These are phyloP conservation scores for Chondrus crispus DNA, from an alignment of 23 red algal species.

Conservation along the genomic window DNA sequence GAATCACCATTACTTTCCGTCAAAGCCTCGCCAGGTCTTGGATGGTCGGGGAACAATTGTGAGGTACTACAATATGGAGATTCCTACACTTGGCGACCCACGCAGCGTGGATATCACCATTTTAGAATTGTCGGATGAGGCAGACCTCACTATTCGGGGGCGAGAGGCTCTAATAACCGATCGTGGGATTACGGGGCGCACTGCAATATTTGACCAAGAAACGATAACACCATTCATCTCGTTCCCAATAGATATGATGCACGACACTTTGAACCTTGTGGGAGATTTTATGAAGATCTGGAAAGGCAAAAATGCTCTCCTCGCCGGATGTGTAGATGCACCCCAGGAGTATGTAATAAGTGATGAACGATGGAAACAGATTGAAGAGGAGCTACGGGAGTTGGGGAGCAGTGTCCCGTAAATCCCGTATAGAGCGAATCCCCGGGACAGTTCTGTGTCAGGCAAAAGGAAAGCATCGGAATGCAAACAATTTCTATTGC, in stretches of 20 bases:
- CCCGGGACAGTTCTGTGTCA: not conserved
- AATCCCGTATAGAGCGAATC: not conserved
- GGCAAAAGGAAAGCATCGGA: not conserved
- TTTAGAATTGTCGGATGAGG: too few species aligned
- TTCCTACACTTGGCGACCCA: too few species aligned
- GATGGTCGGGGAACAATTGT: too few species aligned
- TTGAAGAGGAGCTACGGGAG: not conserved
- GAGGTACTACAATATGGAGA: too few species aligned
- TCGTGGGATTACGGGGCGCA: not conserved
- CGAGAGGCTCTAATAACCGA: not conserved
- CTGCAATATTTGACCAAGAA: not conserved
- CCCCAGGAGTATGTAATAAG: not conserved
- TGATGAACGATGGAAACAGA: not conserved
- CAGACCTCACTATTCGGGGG: too few species aligned
- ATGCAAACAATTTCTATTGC: not conserved
- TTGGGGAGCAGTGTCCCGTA: not conserved
- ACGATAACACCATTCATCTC: not conserved
- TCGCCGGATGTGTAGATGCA: not conserved
- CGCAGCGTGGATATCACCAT: too few species aligned
- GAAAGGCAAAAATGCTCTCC: not conserved
- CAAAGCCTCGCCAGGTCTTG: too few species aligned
- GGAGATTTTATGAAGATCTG: slow-evolving; percentile 16
- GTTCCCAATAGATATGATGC: slow-evolving; percentile 21
- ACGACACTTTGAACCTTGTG: not conserved
- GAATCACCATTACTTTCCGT: too few species aligned